A percentile compares a stretch with the other conserved stretches of the same genome.
These are phyloP conservation scores for Picea abies DNA, from an alignment of 83 land plant genomes.

Conservation along the genomic window DNA sequence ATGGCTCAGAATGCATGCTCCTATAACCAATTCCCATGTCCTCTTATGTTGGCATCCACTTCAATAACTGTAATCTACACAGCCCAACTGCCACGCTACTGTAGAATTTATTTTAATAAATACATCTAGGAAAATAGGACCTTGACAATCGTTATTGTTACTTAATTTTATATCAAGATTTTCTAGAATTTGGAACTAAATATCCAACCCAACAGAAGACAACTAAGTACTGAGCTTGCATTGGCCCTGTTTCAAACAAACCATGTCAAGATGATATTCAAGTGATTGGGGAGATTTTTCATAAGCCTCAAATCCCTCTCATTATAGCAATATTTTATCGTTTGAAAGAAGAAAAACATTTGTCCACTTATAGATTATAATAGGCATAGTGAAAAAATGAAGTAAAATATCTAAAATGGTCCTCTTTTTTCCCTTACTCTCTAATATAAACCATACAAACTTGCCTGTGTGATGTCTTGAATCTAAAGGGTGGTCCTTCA, in stretches of 20 bases:
- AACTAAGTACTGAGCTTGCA: too few relatives aligned
- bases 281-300: neutral
- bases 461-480: conserved; percentile 91
- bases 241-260: too few relatives aligned
- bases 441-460: conserved; percentile 4
- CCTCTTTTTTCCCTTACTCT: neutral
- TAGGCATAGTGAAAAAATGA: neutral
- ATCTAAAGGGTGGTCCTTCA: conserved; percentile 98
- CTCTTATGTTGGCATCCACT: neutral
- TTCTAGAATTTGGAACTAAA: neutral
- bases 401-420: neutral
- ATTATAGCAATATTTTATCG: neutral
- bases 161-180: neutral
- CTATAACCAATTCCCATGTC: neutral
- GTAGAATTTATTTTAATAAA: too few relatives aligned
- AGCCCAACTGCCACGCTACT: neutral
- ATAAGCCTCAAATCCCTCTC: neutral
- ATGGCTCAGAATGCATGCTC: neutral
- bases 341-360: neutral
- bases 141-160: too few relatives aligned
- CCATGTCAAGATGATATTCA: neutral
- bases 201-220: neutral
- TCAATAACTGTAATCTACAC: neutral
- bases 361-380: neutral
- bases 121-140: too few relatives aligned